Evolutionary conservation across 768 basidiomycete genomes (phyloP).

Genomic region (Trametes cubensis): DNA sequence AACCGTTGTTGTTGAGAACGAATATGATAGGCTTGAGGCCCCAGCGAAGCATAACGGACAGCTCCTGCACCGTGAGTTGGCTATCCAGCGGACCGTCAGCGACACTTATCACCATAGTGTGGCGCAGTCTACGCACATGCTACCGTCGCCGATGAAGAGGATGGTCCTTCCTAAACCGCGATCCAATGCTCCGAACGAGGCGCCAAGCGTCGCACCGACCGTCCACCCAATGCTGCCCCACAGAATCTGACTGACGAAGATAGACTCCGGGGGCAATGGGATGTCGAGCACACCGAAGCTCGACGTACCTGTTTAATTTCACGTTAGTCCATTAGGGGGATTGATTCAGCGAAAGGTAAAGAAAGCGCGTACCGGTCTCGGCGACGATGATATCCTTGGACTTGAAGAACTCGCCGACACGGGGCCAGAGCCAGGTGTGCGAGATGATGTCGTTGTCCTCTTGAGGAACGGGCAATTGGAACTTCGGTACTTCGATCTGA

Average conservation of each 20-base stretch:
- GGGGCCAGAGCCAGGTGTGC: constrained; percentile 86
- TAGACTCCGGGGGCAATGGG: constrained; percentile 68
- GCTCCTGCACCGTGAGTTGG: constrained; percentile 80
- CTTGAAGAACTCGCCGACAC: constrained; percentile 70
- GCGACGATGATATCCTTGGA: constrained; percentile 77
- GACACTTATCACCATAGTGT: neutral
- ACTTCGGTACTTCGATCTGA: constrained; percentile 50
- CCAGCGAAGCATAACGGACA: constrained; percentile 79
- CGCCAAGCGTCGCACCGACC: constrained; percentile 77
- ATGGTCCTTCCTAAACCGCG: constrained; percentile 65
- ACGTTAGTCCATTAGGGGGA: no score
- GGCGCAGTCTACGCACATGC: constrained; percentile 52
- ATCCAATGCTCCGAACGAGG: constrained; percentile 78
- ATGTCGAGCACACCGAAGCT: constrained; percentile 86
- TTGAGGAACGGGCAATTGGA: constrained; percentile 46
- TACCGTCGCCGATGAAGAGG: constrained; percentile 85
- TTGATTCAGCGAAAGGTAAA: no score
- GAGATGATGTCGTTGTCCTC: constrained; percentile 59
- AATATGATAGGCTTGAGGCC: constrained; percentile 83
- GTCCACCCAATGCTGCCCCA: constrained; percentile 96
- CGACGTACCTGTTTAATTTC: constrained; percentile 57
- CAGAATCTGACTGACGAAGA: constrained; percentile 75
- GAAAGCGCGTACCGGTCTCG: constrained; percentile 67
- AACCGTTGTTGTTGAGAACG: constrained; percentile 78
- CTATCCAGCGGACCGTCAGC: constrained; percentile 37